These are phyloP conservation scores for Fusarium vanettenii DNA, from an alignment of 2,329 filamentous ascomycete species.

Conservation along the genomic window DNA sequence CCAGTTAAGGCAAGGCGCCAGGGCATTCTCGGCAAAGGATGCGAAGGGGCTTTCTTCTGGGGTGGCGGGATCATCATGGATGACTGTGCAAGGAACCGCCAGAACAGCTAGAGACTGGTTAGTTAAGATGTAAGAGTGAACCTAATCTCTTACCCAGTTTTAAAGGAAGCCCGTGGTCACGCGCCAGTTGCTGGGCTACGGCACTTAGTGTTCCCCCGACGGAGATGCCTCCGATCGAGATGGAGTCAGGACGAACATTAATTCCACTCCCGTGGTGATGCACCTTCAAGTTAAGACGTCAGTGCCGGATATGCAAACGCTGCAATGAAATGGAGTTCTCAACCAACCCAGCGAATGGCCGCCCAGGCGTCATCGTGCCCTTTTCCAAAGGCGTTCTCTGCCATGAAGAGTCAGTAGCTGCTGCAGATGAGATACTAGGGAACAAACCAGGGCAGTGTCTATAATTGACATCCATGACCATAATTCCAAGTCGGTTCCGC, in stretches of 20 bases:
- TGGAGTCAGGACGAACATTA: not conserved
- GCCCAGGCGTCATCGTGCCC: not conserved
- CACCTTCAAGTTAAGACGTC: not conserved
- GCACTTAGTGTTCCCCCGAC: not conserved
- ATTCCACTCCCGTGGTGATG: not conserved
- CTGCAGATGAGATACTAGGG: not conserved
- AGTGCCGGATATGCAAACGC: not conserved
- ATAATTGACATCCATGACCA: not conserved
- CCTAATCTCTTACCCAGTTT: not conserved
- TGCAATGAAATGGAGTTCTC: not conserved
- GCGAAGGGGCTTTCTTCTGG: not conserved
- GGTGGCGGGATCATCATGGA: not conserved
- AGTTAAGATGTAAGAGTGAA: rapidly evolving
- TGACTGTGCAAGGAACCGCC: not conserved
- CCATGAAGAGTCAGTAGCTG: not conserved
- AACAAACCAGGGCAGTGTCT: not conserved
- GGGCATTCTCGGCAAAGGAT: not conserved
- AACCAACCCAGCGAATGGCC: not conserved
- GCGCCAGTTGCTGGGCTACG: not conserved
- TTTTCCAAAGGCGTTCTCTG: not conserved
- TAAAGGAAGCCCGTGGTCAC: not conserved
- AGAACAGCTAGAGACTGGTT: not conserved
- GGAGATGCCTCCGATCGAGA: not conserved
- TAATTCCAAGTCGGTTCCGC: not conserved
- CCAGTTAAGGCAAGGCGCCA: not conserved